Evolutionary conservation across 129 eudicot species (phyloP).

Genomic region (Escallonia rubra): DNA sequence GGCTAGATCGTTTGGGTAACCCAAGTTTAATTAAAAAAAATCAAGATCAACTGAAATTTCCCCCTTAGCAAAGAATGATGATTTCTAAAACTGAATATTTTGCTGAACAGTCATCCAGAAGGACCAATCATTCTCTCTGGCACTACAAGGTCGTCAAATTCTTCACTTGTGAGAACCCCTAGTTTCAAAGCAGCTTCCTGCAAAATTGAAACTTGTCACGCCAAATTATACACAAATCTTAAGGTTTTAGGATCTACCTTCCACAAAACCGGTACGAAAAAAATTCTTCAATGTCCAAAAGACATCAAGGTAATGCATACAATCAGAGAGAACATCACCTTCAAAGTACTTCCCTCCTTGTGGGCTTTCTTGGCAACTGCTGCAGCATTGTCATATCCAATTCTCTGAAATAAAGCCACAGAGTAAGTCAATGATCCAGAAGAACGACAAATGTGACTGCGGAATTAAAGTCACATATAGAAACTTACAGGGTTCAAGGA

Average conservation of each 20-base stretch:
- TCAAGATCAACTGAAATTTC: too few species aligned
- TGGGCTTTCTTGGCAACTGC: slow-evolving; percentile 97
- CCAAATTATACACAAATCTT: too few species aligned
- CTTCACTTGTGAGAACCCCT: slow-evolving; percentile 70
- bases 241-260: too few species aligned
- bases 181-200: slow-evolving; percentile 93
- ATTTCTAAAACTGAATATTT: too few species aligned
- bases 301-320: background rate
- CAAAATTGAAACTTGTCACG: slow-evolving; percentile 10
- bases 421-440: slow-evolving; percentile 7
- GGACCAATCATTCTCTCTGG: slow-evolving; percentile 99
- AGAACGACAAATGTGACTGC: background rate
- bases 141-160: slow-evolving; percentile 75
- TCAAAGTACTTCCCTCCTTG: slow-evolving; percentile 86
- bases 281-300: background rate
- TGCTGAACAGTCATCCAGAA: slow-evolving; percentile 30
- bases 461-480: background rate
- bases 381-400: slow-evolving; percentile 98
- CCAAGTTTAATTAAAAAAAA: too few species aligned
- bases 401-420: slow-evolving; percentile 51
- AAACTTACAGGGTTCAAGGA: slow-evolving; percentile 93
- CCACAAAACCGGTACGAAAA: background rate
- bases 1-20: too few species aligned
- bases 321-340: slow-evolving; percentile 43
- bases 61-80: too few species aligned